These are phyloP conservation scores for Mesotaenium endlicherianum DNA, from an alignment of 139 green algal genomes.

Conservation along the genomic window DNA sequence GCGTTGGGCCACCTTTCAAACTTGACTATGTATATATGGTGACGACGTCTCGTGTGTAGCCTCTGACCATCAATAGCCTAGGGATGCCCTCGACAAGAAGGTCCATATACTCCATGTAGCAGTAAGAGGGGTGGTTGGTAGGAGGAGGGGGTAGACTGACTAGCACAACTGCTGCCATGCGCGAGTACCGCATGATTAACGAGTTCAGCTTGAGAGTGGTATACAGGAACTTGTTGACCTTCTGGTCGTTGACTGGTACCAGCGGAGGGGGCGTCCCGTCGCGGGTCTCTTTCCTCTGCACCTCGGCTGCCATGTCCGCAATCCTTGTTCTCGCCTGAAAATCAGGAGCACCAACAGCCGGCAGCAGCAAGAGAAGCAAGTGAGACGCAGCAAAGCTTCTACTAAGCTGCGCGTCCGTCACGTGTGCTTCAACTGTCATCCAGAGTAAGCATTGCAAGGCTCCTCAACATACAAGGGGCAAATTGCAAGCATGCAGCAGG, in stretches of 20 bases:
- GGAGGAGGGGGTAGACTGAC: conserved; percentile 48
- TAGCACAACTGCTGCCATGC: conserved; percentile 48
- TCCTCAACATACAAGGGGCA: no score
- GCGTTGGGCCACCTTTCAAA: no score
- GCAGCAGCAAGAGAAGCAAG: not conserved
- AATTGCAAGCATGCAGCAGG: no score
- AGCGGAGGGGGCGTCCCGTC: no score
- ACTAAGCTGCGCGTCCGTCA: no score
- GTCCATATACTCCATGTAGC: conserved; percentile 60
- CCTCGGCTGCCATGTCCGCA: no score
- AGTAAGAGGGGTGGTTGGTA: conserved; percentile 45
- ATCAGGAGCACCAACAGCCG: no score
- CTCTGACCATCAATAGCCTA: conserved; percentile 49
- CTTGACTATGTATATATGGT: conserved; percentile 49
- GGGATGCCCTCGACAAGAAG: conserved; percentile 52
- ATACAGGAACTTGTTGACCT: conserved; percentile 53
- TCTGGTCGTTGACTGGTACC: conserved; percentile 44
- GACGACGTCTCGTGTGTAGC: conserved; percentile 53
- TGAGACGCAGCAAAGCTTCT: not conserved
- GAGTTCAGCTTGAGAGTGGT: conserved; percentile 55
- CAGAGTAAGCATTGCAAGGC: no score
- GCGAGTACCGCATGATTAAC: conserved; percentile 51
- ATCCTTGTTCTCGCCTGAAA: no score
- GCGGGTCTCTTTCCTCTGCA: no score
- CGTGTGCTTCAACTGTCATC: no score